Conservation (phyloP, 2,329 filamentous ascomycete species). For the Pseudogymnoascus sp. region DNA sequence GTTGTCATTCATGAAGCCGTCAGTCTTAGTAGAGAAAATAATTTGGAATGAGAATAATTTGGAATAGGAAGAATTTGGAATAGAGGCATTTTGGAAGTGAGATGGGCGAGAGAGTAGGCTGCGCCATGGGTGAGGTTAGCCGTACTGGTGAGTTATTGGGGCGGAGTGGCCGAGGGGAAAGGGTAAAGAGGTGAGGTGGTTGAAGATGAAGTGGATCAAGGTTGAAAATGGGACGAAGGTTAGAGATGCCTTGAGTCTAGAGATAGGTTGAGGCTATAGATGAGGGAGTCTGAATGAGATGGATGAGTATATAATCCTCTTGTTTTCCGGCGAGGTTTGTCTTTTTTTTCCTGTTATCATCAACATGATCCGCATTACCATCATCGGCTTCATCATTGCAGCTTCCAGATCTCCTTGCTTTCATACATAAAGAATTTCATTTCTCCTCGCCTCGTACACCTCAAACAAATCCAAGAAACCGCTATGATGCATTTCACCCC, state of each 20-base stretch:
- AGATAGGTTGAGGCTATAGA: not conserved
- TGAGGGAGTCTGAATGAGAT: not conserved
- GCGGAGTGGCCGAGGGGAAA: not conserved
- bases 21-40: not conserved
- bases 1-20: not conserved
- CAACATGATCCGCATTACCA: not conserved
- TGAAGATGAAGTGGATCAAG: not conserved
- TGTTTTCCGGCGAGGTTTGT: not conserved
- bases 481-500: constrained; percentile 32
- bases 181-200: not conserved
- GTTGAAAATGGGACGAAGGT: not conserved
- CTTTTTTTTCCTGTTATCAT: not conserved
- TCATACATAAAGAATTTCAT: not conserved
- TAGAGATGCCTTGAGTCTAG: not conserved
- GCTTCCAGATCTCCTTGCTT: not conserved
- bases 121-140: not conserved
- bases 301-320: not conserved
- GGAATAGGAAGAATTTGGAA: not conserved
- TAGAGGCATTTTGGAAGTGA: not conserved
- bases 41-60: not conserved
- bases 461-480: constrained; percentile 12
- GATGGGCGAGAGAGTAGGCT: too few species aligned
- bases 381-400: not conserved
- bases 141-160: not conserved
- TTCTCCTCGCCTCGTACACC: not conserved